Base-by-base conservation (phyloP, 331 rosid genomes). In the Rosa hybrid region DNA sequence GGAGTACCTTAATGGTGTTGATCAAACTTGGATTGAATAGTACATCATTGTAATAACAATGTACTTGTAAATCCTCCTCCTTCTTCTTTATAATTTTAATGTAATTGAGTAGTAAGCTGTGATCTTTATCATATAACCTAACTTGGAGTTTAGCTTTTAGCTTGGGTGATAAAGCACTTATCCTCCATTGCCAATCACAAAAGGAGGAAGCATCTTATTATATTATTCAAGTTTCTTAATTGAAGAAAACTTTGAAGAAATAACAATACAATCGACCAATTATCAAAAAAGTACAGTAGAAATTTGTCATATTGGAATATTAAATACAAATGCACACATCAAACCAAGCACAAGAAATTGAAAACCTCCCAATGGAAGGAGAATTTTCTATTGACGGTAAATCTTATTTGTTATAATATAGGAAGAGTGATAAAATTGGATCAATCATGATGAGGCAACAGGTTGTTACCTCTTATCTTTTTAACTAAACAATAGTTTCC, bases 1-100 rank as follows among this genome's bases (percentile, higher is more conserved):
- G 64, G 27, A 57, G 64, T 18, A 57, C 64, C 34, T 60, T 60
- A 10, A 8, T 8, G 30, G 9, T 21, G n/a, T 59, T 7, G 13
- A 60, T 23, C 17, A 64, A 65, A 65, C 70, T 65, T 62, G 68
- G 68, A 62, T 65, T 34, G 12, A 30, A 65, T 65, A n/a, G 44
- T 64, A 27, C 70, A 0, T 7, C n/a, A 64, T 13, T 63, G 69
- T 63, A 11, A 30, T 63, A 27, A 27, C 68, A 63, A 23, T 63
- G 39, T 27, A 64, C 42, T 64, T 34, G 11, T 1, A 27, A 62
- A 9, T 44, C n/a, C 60, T 49, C 14, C 30, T n/a, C 10, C 12
- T 56, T 56, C 9, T 3, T 51, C 16, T 56, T 1, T 21, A 30
- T 57, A 57, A 57, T 9, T 8, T 21, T 57, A 20, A 20, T 56